Evolutionary conservation across 1,284 basidiomycete species (phyloP), one percentile per base, ranked within the genome.

Genomic region (Testicularia cyperi): DNA sequence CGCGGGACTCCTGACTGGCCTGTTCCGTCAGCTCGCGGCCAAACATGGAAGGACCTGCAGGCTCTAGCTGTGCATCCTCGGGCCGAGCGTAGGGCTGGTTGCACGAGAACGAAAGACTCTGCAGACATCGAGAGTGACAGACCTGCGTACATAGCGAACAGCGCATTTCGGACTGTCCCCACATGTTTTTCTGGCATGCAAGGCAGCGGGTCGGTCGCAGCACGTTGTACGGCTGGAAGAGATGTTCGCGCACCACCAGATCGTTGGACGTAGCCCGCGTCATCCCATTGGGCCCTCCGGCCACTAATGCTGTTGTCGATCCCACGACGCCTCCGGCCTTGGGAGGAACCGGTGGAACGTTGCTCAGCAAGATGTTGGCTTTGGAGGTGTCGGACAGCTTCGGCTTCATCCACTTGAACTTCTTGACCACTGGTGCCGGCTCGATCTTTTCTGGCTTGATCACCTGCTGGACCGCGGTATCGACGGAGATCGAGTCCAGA

Each of bases 101-200:
- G 55, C 72, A 74, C 27, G 60, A 63, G 8, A 63, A 44, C 5
- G 72, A 47, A 14, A 74, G 51, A 33, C 44, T 70, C 34, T 64
- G 54, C 19, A 72, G 43, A 39, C 71, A 73, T 18, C 52, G 51
- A 19, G 44, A 52, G 42, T 74, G 72, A 31, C 69, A 72, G 14
- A 61, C 62, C 27, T 68, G 66, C 14, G 60, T 51, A 33, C 72
- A 74, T 12, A 65, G 46, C 53, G 85, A 83, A 75, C 94, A 98
- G 24, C 89, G 86, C 47, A 91, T 82, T 77, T 83, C 82, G 42
- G 92, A 90, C 27, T 92, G 86, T 5, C 94, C 94, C 92, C 92
- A 98, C 86, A 98, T 86, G 81, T 96, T 98, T 74, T 97, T 95
- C 28, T 87, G 86, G 75, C 94, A 98, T 46, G 94, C 86, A 72